Evolutionary conservation across 108 stramenopile genomes (phyloP).

Genomic region (Cyclotella sp.): DNA sequence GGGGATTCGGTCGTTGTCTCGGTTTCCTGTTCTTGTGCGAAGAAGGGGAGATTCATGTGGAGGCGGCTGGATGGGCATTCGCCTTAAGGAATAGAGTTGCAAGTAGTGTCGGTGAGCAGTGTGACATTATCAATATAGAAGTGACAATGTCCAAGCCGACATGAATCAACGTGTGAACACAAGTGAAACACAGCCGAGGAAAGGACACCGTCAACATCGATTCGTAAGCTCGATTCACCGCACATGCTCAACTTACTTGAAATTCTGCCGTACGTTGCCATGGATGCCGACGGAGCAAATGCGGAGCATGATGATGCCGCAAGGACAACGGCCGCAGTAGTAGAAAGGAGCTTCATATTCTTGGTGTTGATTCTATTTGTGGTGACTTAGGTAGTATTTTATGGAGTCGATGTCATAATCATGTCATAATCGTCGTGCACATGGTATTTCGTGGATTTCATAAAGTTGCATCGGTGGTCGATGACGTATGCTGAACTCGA

Average conservation of each 20-base stretch:
- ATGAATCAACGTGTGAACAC: background rate
- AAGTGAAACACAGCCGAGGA: too few relatives aligned
- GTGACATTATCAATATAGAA: too few relatives aligned
- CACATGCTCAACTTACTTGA: conserved; percentile 10
- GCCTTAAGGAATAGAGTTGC: background rate
- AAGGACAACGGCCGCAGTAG: conserved; percentile 41
- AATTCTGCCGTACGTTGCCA: conserved; percentile 2
- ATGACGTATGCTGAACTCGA: too few relatives aligned
- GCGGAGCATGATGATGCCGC: conserved; percentile 43
- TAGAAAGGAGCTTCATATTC: conserved; percentile 24
- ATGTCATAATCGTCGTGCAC: too few relatives aligned
- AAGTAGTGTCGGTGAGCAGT: background rate
- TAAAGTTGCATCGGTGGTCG: too few relatives aligned
- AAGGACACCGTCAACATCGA: background rate
- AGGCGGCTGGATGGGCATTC: conserved; percentile 18
- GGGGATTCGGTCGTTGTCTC: background rate
- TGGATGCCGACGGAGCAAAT: conserved; percentile 39
- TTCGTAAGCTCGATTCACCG: background rate
- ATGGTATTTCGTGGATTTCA: too few relatives aligned
- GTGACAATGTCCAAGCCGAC: too few relatives aligned
- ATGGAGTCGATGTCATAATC: too few relatives aligned
- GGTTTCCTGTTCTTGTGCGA: conserved; percentile 36
- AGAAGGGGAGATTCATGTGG: conserved; percentile 48
- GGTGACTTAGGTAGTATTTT: too few relatives aligned
- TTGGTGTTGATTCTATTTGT: background rate